Evolutionary conservation across 164 flowering plant species (phyloP).

Genomic region (Piper longum): DNA sequence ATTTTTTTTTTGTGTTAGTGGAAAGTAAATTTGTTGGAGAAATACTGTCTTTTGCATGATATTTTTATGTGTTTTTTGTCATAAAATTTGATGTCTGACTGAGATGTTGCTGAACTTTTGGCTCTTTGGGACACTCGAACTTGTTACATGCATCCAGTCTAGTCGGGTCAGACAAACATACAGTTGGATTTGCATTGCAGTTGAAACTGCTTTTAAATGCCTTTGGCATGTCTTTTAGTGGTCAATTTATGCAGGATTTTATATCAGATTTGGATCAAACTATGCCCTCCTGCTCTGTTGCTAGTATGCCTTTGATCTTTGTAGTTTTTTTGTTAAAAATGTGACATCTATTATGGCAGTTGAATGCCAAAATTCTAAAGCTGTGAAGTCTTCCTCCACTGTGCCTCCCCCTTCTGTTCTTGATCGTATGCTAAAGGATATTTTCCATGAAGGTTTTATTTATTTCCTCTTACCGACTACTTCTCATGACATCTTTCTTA

Average conservation of each 20-base stretch:
- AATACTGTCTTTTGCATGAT: neutral
- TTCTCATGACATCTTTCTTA: no score
- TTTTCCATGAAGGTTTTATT: slow-evolving; percentile 33
- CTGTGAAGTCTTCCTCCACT: slow-evolving; percentile 46
- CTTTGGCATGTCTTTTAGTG: slow-evolving; percentile 51
- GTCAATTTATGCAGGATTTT: slow-evolving; percentile 86
- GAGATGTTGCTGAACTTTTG: neutral
- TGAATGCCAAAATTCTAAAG: slow-evolving; percentile 52
- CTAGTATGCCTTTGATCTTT: neutral
- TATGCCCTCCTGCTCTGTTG: slow-evolving; percentile 1
- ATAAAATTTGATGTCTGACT: neutral
- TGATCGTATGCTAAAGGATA: slow-evolving; percentile 90
- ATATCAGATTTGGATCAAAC: slow-evolving; percentile 49
- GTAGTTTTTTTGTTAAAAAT: neutral
- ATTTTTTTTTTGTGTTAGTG: no score
- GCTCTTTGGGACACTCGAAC: neutral
- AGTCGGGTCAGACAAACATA: slow-evolving; percentile 22
- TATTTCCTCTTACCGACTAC: no score
- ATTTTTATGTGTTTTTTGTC: no score
- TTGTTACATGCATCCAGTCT: neutral
- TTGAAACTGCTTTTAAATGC: slow-evolving; percentile 58
- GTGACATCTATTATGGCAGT: slow-evolving; percentile 27
- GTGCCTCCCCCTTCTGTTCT: slow-evolving; percentile 83
- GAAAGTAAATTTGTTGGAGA: no score
- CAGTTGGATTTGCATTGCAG: slow-evolving; percentile 79